A percentile compares a stretch with the other conserved stretches of the same genome.
phyloP scores from a whole-genome alignment of 306 rosid genomes.

The Vicia villosa region DNA sequence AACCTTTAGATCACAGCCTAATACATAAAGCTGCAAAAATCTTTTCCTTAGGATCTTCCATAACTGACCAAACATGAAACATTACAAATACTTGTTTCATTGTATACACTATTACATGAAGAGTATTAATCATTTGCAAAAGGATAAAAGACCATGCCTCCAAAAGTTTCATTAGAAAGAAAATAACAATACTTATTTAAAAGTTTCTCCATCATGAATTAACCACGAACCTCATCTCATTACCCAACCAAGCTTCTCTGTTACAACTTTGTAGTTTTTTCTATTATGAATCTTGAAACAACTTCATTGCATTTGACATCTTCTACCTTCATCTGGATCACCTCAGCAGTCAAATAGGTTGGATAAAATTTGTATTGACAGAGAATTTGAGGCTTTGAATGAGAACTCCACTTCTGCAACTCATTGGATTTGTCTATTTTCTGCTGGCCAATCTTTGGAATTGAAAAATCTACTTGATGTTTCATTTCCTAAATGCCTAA shows the following conservation, averaged over 20 bases:
- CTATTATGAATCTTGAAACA: slow-evolving; percentile 37
- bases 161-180: too few relatives aligned
- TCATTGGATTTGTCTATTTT: slow-evolving; percentile 15
- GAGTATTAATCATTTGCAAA: too few relatives aligned
- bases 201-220: not conserved
- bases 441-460: not conserved
- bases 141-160: too few relatives aligned
- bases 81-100: too few relatives aligned
- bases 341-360: slow-evolving; percentile 30
- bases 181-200: too few relatives aligned
- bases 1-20: too few relatives aligned
- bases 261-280: slow-evolving; percentile 20
- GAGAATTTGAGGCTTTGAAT: slow-evolving; percentile 14
- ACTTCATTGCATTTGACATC: slow-evolving; percentile 41
- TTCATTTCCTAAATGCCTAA: slow-evolving; percentile 30
- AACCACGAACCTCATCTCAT: not conserved
- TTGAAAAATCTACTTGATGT: slow-evolving; percentile 26
- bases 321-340: slow-evolving; percentile 39
- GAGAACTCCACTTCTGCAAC: slow-evolving; percentile 16
- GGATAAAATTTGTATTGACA: slow-evolving; percentile 48
- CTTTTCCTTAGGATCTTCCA: too few relatives aligned
- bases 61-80: too few relatives aligned
- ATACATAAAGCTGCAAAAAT: too few relatives aligned
- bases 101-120: too few relatives aligned
- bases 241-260: slow-evolving; percentile 38